A percentile compares a stretch with the other conserved stretches of the same genome.
These are phyloP conservation scores for Monosporascus sp. DNA, from an alignment of 2,329 filamentous ascomycete species.

Conservation along the genomic window DNA sequence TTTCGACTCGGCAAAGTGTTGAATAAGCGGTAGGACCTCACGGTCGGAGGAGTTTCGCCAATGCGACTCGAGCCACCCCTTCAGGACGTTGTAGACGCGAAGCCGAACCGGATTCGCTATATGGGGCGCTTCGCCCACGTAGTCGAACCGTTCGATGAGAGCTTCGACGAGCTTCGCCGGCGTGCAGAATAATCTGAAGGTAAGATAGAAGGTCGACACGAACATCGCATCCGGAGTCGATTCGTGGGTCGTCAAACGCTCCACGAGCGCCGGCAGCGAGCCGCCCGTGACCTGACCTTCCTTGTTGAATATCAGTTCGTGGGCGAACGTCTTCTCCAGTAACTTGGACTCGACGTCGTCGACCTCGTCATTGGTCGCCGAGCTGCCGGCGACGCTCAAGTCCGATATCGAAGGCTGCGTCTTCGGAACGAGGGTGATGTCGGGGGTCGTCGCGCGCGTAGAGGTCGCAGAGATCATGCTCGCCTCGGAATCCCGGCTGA, in stretches of 20 bases:
- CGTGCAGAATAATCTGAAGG: slow-evolving; percentile 87
- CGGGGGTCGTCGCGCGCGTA: slow-evolving; percentile 83
- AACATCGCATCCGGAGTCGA: slow-evolving; percentile 89
- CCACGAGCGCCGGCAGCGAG: slow-evolving; percentile 84
- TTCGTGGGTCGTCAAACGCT: slow-evolving; percentile 88
- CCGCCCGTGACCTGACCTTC: slow-evolving; percentile 93
- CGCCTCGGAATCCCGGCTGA: slow-evolving; percentile 75
- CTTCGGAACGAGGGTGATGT: slow-evolving; percentile 51
- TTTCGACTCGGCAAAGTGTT: slow-evolving; percentile 72
- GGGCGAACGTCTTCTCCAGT: slow-evolving; percentile 86
- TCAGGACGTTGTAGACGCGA: slow-evolving; percentile 93
- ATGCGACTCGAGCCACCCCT: slow-evolving; percentile 94
- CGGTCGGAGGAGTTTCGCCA: slow-evolving; percentile 82
- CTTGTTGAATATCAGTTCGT: slow-evolving; percentile 90
- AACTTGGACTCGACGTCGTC: slow-evolving; percentile 78
- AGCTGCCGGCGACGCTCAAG: slow-evolving; percentile 61
- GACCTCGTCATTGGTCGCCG: slow-evolving; percentile 65
- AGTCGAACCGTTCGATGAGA: slow-evolving; percentile 89
- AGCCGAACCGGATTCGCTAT: slow-evolving; percentile 78
- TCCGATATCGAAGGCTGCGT: slow-evolving; percentile 62
- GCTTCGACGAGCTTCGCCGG: slow-evolving; percentile 73
- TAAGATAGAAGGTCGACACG: slow-evolving; percentile 92
- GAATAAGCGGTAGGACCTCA: slow-evolving; percentile 69
- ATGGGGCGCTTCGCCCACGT: slow-evolving; percentile 72
- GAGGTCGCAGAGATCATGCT: slow-evolving; percentile 78